Base-by-base conservation (phyloP, 257 asterid species). In the Verbascum thapsus region DNA sequence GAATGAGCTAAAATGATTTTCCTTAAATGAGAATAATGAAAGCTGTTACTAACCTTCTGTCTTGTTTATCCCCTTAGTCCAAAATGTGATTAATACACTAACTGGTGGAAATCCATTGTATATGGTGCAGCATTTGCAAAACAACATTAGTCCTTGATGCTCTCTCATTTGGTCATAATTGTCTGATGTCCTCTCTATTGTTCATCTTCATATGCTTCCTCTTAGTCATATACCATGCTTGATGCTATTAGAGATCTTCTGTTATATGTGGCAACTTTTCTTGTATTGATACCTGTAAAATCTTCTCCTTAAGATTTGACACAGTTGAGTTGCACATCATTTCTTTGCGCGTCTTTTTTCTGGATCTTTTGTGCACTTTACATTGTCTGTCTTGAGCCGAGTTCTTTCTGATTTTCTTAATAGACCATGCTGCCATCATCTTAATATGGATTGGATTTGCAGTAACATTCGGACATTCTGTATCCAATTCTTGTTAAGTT, bases 341-440 rank as follows among this genome's bases (percentile, higher is more conserved):
- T 3, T 12, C 63, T 56, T 22, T 54, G 15, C 16, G 30, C n/a
- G 16, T 51, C 19, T 52, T 49, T 23, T 19, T 66, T 44, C 17
- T 64, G 52, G 48, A 49, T 57, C 59, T 38, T 32, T 47, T 22
- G 17, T 23, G 38, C 26, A 47, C 41, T 26, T 50, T 67, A 8
- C 43, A n/a, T 58, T 15, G 40, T 32, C 37, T 64, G 43, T 39
- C 42, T 3, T 17, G 15, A 53, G 2, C 42, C 44, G 45, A 58
- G 38, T 57, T 55, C 41, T 58, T 22, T 1, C 3, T 10, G 19
- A 39, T 38, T 34, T 38, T 17, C 48, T 55, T 38, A 26, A 42
- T 61, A 7, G 13, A 19, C 41, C 59, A 18, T 55, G 26, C 67
- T 62, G 68, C 44, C 61, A 55, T 34, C 53, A 52, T 62, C 34